Evolutionary conservation across 768 basidiomycete species (phyloP), one percentile per base, ranked within the genome.

Genomic region (Collybiopsis luxurians): DNA sequence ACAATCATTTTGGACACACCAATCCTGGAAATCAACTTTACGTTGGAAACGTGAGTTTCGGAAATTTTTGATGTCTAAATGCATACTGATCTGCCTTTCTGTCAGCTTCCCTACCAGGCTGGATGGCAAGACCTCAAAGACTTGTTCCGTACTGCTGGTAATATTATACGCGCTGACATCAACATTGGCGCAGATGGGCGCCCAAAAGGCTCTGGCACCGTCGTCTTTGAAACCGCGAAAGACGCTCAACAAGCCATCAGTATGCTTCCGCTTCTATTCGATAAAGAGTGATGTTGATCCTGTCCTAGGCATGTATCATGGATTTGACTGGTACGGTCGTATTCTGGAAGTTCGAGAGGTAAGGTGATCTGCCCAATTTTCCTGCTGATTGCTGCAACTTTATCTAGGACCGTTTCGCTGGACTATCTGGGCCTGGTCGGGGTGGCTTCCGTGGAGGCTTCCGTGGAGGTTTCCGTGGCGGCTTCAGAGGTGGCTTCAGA

Each of bases 41-140:
- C 60, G 90, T 96, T 61, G 92, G 94, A 54, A 95, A 95, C 68
- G 94, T 95, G 64, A 66, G 86, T 66, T 12, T 4, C 11, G 46
- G 50, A 24, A 17, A n/a, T 39, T 23, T 24, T 28, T 52, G 12
- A 15, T 2, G 26, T 46, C 5, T 12, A 10, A 24, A 40, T n/a
- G 23, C 42, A 15, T 7, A 3, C 44, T 49, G 12, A 26, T 40
- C n/a, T n/a, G 54, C 4, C 61, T n/a, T n/a, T n/a, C n/a, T n/a
- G n/a, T n/a, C n/a, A 98, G 95, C 74, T 98, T 27, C 95, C 95
- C 2, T 93, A 92, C 67, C 93, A 95, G 74, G 95, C 94, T n/a
- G 93, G 93, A 28, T 99, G 96, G 96, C 96, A 99, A 69, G 96
- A 98, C 69, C 75, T 98, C 55, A 98, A 98, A 67, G 96, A 98